phyloP scores from a whole-genome alignment of 2,329 filamentous ascomycete species.

The Fusarium sp. region DNA sequence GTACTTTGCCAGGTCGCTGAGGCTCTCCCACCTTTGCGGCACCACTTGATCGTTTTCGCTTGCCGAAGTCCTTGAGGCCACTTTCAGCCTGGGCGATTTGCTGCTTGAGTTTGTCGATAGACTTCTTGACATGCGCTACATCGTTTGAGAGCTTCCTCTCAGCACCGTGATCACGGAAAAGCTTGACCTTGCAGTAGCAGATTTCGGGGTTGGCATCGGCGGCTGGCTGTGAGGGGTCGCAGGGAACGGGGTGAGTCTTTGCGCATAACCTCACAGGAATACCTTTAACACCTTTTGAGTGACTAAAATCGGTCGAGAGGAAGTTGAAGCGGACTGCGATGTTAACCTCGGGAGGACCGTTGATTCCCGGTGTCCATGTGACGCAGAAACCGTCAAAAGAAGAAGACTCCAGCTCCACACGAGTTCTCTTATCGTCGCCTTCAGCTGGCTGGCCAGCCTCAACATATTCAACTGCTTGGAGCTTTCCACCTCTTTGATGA shows the following conservation, averaged over 20 bases:
- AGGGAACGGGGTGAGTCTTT: constrained; percentile 79
- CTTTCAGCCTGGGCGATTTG: constrained; percentile 84
- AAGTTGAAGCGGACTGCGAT: constrained; percentile 98
- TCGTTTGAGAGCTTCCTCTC: constrained; percentile 96
- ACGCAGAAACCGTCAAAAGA: constrained; percentile 97
- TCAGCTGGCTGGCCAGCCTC: constrained; percentile 71
- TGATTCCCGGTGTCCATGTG: constrained; percentile 81
- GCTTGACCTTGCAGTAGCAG: constrained; percentile 95
- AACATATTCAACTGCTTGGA: constrained; percentile 95
- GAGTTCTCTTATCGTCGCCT: constrained; percentile 73
- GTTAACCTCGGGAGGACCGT: constrained; percentile 78
- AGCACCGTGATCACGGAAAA: constrained; percentile 95
- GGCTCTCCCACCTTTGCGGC: constrained; percentile 60
- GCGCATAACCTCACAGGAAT: constrained; percentile 93
- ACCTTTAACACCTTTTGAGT: constrained; percentile 98
- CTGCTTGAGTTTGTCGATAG: constrained; percentile 94
- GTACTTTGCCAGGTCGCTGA: constrained; percentile 80
- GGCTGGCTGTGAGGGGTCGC: constrained; percentile 61
- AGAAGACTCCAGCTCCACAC: constrained; percentile 77
- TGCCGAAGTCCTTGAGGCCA: constrained; percentile 74
- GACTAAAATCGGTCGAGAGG: constrained; percentile 96
- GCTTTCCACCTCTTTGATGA: constrained; percentile 89
- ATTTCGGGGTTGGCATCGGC: constrained; percentile 71
- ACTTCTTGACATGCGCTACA: constrained; percentile 93
- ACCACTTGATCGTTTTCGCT: constrained; percentile 69